phyloP scores from a whole-genome alignment of 163 green algal species.

The Chlorella variabilis region DNA sequence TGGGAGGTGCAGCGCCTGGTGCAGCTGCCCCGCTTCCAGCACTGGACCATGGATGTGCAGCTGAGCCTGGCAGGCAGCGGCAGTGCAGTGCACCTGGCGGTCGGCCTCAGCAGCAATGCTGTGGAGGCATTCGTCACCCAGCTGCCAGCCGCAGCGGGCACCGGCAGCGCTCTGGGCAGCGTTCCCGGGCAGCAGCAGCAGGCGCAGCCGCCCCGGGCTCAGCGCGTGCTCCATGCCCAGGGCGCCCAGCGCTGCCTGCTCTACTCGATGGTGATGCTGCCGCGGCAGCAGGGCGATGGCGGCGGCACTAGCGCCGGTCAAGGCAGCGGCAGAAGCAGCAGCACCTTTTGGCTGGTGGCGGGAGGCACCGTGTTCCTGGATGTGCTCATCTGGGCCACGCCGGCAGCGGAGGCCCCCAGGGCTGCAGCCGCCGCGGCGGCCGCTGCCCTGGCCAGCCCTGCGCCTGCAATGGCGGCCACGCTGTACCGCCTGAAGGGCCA shows the following conservation, averaged over 20 bases:
- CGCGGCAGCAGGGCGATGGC: neutral
- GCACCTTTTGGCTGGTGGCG: slow-evolving; percentile 48
- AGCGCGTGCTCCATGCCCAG: slow-evolving; percentile 17
- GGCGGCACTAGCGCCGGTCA: neutral
- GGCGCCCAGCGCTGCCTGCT: slow-evolving; percentile 50
- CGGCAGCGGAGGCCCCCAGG: too few species aligned
- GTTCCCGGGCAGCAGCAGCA: neutral
- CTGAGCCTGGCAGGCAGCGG: slow-evolving; percentile 7
- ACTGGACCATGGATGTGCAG: slow-evolving; percentile 37
- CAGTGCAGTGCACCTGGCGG: neutral
- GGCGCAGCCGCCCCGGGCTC: neutral
- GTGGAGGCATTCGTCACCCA: slow-evolving; percentile 29
- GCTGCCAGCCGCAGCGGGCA: neutral
- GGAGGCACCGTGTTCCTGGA: slow-evolving; percentile 62
- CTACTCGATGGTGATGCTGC: slow-evolving; percentile 60
- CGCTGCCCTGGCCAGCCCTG: neutral
- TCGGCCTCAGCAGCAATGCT: slow-evolving; percentile 60
- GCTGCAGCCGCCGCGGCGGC: neutral
- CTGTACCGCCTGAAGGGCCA: slow-evolving; percentile 54
- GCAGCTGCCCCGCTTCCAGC: slow-evolving; percentile 18
- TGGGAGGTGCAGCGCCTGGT: slow-evolving; percentile 12
- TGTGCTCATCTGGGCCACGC: slow-evolving; percentile 55
- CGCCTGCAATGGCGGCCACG: neutral
- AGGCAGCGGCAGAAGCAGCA: neutral
- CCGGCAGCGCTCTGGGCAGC: neutral